Percentiles rank a stretch among this genome's conserved stretches.
phyloP scores from a whole-genome alignment of 805 yeast genomes.

The Clavispora asparagi region DNA sequence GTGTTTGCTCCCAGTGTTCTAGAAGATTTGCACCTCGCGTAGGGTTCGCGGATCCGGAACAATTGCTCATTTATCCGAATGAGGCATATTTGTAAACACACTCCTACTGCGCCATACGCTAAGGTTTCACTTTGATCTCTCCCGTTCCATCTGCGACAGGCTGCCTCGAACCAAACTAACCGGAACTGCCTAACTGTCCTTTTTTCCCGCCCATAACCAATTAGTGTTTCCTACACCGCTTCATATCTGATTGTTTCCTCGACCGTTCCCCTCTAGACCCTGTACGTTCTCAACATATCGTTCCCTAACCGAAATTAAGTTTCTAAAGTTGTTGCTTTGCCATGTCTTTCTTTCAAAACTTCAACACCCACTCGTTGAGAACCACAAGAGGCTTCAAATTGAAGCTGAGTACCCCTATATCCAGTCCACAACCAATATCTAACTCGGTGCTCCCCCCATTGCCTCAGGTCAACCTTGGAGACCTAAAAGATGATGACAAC shows the following conservation, averaged over 20 bases:
- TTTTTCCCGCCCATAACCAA: neutral
- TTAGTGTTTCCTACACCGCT: no score
- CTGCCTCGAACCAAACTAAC: neutral
- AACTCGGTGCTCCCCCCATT: conserved; percentile 29
- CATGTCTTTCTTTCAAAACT: conserved; percentile 40
- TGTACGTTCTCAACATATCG: neutral
- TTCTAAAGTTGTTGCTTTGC: neutral
- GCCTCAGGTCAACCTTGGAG: conserved; percentile 10
- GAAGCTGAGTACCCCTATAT: conserved; percentile 35
- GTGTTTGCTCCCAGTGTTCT: neutral
- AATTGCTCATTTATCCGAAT: conserved; percentile 5
- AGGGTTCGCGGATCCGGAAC: neutral
- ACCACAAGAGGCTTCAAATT: conserved; percentile 41
- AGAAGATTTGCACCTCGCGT: neutral
- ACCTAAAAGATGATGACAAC: conserved; percentile 1
- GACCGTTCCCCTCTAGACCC: neutral
- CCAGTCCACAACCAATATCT: conserved; percentile 35
- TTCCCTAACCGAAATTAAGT: neutral
- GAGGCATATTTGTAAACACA: conserved; percentile 13
- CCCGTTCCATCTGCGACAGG: neutral
- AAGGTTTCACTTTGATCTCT: neutral
- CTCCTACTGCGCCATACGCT: neutral
- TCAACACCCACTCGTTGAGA: conserved; percentile 39
- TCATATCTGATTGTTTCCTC: no score
- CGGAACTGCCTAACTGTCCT: neutral